A percentile compares a stretch with the other conserved stretches of the same genome.
Evolutionary conservation across 2,329 filamentous ascomycete species (phyloP).

Genomic region (Rhytidhysteron rufulum): DNA sequence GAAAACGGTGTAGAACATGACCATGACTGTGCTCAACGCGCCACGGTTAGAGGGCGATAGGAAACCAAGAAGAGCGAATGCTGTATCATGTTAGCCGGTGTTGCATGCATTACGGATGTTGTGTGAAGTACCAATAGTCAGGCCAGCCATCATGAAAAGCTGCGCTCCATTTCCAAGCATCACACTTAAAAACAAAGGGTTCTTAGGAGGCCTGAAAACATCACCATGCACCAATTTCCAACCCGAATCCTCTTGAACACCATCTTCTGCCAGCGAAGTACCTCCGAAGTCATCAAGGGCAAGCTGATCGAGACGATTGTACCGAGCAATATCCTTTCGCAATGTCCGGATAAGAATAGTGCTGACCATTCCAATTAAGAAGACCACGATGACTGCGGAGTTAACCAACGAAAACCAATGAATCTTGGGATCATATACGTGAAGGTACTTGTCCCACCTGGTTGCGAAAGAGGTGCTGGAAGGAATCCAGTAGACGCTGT

Average conservation of each 20-base stretch:
- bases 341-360: conserved; percentile 87
- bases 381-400: conserved; percentile 89
- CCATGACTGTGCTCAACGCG: conserved; percentile 86
- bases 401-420: conserved; percentile 99
- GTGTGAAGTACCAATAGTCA: conserved; percentile 65
- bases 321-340: conserved; percentile 91
- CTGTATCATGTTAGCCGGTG: conserved; percentile 24
- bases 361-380: conserved; percentile 84
- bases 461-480: conserved; percentile 91
- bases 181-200: conserved; percentile 79
- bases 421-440: conserved; percentile 96
- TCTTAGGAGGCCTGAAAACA: conserved; percentile 84
- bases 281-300: conserved; percentile 85
- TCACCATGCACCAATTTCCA: conserved; percentile 99
- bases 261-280: conserved; percentile 73
- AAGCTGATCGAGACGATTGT: conserved; percentile 91
- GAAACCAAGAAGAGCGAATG: conserved; percentile 89
- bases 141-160: conserved; percentile 94
- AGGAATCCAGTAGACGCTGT: conserved; percentile 84
- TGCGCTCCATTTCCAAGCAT: conserved; percentile 92
- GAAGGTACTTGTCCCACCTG: conserved; percentile 97
- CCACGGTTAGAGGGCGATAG: conserved; percentile 94
- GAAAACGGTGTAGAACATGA: conserved; percentile 88
- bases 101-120: not conserved
- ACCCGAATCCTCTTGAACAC: conserved; percentile 93